phyloP scores from a whole-genome alignment of 2,329 filamentous ascomycete species.

The Xylaria sp. region DNA sequence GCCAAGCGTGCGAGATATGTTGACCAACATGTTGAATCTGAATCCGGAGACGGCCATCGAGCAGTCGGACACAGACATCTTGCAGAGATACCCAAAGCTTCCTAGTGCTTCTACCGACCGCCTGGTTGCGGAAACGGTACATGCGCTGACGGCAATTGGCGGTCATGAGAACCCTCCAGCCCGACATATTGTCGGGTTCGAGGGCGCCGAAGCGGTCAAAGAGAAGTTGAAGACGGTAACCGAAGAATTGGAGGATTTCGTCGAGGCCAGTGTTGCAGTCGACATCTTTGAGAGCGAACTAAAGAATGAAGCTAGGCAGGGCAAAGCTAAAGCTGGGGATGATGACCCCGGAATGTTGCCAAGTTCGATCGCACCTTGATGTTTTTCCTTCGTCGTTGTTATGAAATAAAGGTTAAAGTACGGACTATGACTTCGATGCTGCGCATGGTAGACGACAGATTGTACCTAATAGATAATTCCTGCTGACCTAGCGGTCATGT shows the following conservation, averaged over 20 bases:
- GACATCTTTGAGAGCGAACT: conserved; percentile 75
- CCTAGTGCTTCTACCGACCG: conserved; percentile 74
- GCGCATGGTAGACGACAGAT: not conserved
- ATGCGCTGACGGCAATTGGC: conserved; percentile 90
- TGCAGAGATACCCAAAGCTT: conserved; percentile 80
- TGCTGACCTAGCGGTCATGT: not conserved
- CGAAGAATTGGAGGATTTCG: conserved; percentile 95
- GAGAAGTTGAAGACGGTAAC: conserved; percentile 97
- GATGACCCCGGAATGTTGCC: conserved; percentile 21
- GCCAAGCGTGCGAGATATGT: conserved; percentile 84
- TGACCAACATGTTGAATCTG: conserved; percentile 81
- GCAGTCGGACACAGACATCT: conserved; percentile 56
- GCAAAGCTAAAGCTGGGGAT: conserved; percentile 42
- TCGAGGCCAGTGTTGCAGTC: conserved; percentile 86
- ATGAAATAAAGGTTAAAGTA: not conserved
- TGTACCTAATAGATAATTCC: conserved; percentile 20
- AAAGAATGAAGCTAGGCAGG: conserved; percentile 62
- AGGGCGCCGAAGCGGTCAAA: conserved; percentile 87
- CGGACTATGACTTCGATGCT: not conserved
- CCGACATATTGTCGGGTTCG: conserved; percentile 90
- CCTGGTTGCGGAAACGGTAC: conserved; percentile 87
- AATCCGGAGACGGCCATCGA: conserved; percentile 72
- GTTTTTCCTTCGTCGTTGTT: not conserved
- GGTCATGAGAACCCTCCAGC: conserved; percentile 96
- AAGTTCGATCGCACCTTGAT: conserved; percentile 26